phyloP scores from a whole-genome alignment of 305 asterid genomes.

The Rubia peregrina region DNA sequence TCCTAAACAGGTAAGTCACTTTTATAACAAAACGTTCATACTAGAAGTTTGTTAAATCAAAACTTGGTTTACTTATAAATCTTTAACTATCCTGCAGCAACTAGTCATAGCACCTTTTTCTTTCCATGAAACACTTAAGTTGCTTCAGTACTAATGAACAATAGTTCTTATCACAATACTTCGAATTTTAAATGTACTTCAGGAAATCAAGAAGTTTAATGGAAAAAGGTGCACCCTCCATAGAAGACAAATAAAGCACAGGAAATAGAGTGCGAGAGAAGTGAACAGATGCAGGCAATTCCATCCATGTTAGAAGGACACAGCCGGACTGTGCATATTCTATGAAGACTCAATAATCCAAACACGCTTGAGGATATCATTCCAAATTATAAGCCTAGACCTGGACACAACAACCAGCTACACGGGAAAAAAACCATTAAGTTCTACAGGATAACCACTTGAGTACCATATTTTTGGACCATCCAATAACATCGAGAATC shows the following conservation, averaged over 20 bases:
- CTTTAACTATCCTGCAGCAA: neutral
- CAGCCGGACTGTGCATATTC: too few species aligned
- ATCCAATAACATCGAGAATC: neutral
- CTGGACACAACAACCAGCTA: neutral
- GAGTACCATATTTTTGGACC: neutral
- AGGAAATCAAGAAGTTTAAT: neutral
- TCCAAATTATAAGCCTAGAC: neutral
- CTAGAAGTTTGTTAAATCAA: neutral
- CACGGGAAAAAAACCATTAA: neutral
- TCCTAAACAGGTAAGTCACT: neutral
- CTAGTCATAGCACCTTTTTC: neutral
- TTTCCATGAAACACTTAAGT: neutral
- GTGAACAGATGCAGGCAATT: too few species aligned
- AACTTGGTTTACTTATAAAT: conserved; percentile 4
- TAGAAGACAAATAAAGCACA: neutral
- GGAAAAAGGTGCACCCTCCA: neutral
- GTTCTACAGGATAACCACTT: neutral
- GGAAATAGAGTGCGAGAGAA: neutral
- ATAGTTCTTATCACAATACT: neutral
- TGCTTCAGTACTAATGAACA: neutral
- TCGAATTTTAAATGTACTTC: neutral
- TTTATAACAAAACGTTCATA: neutral
- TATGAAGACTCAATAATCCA: too few species aligned
- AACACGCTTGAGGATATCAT: neutral
- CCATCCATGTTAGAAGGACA: neutral